These are phyloP conservation scores for Melanopsichium pennsylvanicum DNA, from an alignment of 1,284 basidiomycete species.

Conservation along the genomic window DNA sequence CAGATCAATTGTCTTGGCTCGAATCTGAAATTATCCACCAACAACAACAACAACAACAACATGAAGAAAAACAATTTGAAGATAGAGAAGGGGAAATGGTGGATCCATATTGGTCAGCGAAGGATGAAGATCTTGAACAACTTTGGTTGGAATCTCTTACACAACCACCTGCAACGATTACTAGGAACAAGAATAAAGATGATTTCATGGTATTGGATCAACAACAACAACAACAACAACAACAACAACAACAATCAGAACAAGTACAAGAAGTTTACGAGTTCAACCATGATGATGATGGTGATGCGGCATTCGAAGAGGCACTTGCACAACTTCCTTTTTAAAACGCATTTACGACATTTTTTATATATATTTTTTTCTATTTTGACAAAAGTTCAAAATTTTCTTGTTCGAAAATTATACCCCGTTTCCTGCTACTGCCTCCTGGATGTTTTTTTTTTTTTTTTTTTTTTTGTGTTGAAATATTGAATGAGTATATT, in stretches of 20 bases:
- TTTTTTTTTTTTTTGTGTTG: no score
- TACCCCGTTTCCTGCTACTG: not conserved
- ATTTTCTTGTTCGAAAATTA: no score
- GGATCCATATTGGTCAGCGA: slow-evolving; percentile 16
- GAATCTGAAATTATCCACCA: slow-evolving; percentile 11
- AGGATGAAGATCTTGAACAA: slow-evolving; percentile 31
- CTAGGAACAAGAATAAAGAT: no score
- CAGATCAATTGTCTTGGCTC: slow-evolving; percentile 39
- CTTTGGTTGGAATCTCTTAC: slow-evolving; percentile 23
- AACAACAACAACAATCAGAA: no score
- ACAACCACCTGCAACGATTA: not conserved
- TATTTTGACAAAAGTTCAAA: no score
- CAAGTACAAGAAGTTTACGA: not conserved
- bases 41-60: not conserved
- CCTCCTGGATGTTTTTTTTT: no score
- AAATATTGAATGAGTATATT: no score
- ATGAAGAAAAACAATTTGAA: not conserved
- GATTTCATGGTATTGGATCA: no score
- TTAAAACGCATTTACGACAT: no score
- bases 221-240: no score
- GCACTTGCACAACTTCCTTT: slow-evolving; percentile 15
- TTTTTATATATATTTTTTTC: no score
- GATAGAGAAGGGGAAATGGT: not conserved
- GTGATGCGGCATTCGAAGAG: slow-evolving; percentile 16
- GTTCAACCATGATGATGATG: slow-evolving; percentile 4